Percentiles rank a stretch among this genome's conserved stretches.
These are phyloP conservation scores for Apiospora saccharicola DNA, from an alignment of 2,329 filamentous ascomycete genomes.

Conservation along the genomic window DNA sequence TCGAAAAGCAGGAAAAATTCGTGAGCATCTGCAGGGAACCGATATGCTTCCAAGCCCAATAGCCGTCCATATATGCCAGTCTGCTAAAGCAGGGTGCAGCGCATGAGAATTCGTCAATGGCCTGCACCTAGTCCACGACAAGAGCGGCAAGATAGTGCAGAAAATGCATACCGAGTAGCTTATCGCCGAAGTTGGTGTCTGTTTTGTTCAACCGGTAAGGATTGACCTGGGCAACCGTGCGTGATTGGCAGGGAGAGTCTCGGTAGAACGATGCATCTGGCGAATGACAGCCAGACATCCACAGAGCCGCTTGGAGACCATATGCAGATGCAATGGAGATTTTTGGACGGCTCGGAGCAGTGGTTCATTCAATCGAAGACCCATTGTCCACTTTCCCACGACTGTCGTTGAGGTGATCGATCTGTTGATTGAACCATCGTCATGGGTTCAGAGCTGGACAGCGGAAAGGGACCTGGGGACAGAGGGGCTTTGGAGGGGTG, in stretches of 20 bases:
- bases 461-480: background rate
- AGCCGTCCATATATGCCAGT: background rate
- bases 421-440: background rate
- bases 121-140: background rate
- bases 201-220: background rate
- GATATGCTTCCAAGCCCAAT: background rate
- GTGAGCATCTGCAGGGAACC: background rate
- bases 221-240: background rate
- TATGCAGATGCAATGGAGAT: background rate
- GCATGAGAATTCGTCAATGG: background rate
- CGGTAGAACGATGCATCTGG: background rate
- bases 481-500: conserved; percentile 11
- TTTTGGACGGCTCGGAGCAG: background rate
- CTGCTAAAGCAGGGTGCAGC: background rate
- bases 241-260: background rate
- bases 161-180: background rate
- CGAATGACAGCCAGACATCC: background rate
- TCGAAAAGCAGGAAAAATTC: background rate
- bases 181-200: background rate
- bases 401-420: background rate
- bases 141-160: background rate
- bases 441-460: background rate
- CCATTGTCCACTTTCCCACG: background rate
- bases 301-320: background rate
- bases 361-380: background rate